Percentiles rank a stretch among this genome's conserved stretches.
Conservation (phyloP, 2,329 filamentous ascomycete species). For the Colletotrichum coccodes region DNA sequence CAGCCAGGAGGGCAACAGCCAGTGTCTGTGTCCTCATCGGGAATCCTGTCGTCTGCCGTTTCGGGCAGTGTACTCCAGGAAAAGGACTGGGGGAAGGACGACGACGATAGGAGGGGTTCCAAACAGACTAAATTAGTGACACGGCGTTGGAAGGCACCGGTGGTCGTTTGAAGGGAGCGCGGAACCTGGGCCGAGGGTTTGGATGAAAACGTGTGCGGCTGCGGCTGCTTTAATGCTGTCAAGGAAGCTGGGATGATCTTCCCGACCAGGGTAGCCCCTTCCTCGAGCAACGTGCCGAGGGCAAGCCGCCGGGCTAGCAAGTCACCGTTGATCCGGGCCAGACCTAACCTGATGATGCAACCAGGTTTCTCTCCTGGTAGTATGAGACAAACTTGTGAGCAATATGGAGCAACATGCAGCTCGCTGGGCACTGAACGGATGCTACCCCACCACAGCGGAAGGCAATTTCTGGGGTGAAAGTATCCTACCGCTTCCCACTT, state of each 20-base stretch:
- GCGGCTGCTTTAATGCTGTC: constrained; percentile 22
- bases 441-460: constrained; percentile 15
- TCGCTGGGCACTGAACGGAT: constrained; percentile 5
- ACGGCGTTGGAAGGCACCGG: neutral
- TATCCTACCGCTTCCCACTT: neutral
- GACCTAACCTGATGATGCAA: constrained; percentile 26
- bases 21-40: constrained; percentile 24
- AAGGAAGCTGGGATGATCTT: constrained; percentile 6
- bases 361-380: constrained; percentile 20
- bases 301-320: constrained; percentile 2
- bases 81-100: neutral
- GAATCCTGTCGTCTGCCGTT: neutral
- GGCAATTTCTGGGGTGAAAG: neutral
- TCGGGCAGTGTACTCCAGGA: neutral
- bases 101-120: neutral
- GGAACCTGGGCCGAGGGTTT: neutral
- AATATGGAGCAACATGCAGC: too few relatives aligned
- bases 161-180: constrained; percentile 1
- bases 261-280: constrained; percentile 5
- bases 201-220: constrained; percentile 9
- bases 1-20: constrained; percentile 18
- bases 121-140: neutral
- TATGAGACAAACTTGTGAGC: constrained; percentile 18
- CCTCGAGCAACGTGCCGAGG: constrained; percentile 5
- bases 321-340: constrained; percentile 11